Conservation (phyloP, 2,329 filamentous ascomycete species). For the Alternaria panax region DNA sequence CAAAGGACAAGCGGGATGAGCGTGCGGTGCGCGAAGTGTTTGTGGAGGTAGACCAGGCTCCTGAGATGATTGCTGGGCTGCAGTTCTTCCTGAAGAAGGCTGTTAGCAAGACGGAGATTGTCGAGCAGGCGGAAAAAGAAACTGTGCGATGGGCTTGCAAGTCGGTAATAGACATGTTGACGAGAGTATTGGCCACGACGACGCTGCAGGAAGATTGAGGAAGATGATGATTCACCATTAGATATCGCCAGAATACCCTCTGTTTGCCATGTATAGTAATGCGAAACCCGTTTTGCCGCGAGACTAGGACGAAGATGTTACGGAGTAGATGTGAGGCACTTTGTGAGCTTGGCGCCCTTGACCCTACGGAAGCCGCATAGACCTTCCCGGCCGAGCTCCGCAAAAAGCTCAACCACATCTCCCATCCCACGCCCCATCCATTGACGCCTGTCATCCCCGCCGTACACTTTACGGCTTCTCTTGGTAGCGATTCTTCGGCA, state of each 20-base stretch:
- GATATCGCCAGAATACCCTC: slow-evolving; percentile 5
- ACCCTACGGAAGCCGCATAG: slow-evolving; percentile 29
- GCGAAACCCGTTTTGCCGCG: not conserved
- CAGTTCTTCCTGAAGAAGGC: slow-evolving; percentile 82
- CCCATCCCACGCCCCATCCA: slow-evolving; percentile 47
- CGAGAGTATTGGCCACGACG: slow-evolving; percentile 42
- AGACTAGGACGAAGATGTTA: slow-evolving; percentile 9
- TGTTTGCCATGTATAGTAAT: slow-evolving; percentile 11
- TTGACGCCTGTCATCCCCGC: slow-evolving; percentile 45
- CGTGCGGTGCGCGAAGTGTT: slow-evolving; percentile 71
- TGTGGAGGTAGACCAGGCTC: slow-evolving; percentile 66
- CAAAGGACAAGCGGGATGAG: slow-evolving; percentile 59
- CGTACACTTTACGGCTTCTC: slow-evolving; percentile 41
- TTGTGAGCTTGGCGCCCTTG: slow-evolving; percentile 29
- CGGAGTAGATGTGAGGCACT: slow-evolving; percentile 14
- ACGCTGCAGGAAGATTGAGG: slow-evolving; percentile 50
- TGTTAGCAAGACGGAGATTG: slow-evolving; percentile 69
- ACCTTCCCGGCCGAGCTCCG: slow-evolving; percentile 36
- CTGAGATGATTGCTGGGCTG: slow-evolving; percentile 74
- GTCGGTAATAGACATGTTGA: slow-evolving; percentile 49
- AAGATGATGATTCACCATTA: not conserved
- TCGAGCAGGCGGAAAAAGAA: slow-evolving; percentile 59
- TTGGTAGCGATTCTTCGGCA: slow-evolving; percentile 33
- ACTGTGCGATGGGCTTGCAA: slow-evolving; percentile 57
- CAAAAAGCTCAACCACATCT: slow-evolving; percentile 48